A percentile compares a stretch with the other conserved stretches of the same genome.
phyloP scores from a whole-genome alignment of 768 basidiomycete genomes.

The Chalciporus sphaerocephalus region DNA sequence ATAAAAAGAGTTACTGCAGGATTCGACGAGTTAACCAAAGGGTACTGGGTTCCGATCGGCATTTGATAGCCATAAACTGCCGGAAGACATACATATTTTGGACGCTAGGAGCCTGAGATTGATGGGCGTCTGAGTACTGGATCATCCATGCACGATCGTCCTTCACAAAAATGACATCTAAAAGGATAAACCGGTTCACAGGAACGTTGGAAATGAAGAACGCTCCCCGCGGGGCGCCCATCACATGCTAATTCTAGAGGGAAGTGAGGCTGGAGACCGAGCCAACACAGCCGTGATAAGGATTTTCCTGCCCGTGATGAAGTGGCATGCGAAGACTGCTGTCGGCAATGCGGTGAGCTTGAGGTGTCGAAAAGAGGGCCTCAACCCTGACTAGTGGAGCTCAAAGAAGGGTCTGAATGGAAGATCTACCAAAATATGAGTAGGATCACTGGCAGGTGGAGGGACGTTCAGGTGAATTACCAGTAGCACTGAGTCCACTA shows the following conservation, averaged over 20 bases:
- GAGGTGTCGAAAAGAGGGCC: background rate
- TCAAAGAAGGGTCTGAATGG: background rate
- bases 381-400: background rate
- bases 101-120: conserved; percentile 4
- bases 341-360: background rate
- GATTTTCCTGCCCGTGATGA: background rate
- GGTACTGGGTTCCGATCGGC: conserved; percentile 1
- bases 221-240: too few species aligned
- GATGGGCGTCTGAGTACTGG: conserved; percentile 9
- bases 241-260: too few species aligned
- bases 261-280: background rate
- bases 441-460: too few species aligned
- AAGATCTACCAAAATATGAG: background rate
- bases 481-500: too few species aligned
- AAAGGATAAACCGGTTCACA: background rate
- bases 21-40: conserved; percentile 1
- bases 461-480: too few species aligned
- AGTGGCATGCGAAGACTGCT: background rate
- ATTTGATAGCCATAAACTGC: conserved; percentile 9
- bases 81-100: background rate
- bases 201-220: background rate
- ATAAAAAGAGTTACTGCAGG: background rate
- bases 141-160: conserved; percentile 1
- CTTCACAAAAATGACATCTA: background rate
- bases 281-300: background rate